phyloP scores from a whole-genome alignment of 192 early-diverging fungal genomes.

The Coemansia sp. region DNA sequence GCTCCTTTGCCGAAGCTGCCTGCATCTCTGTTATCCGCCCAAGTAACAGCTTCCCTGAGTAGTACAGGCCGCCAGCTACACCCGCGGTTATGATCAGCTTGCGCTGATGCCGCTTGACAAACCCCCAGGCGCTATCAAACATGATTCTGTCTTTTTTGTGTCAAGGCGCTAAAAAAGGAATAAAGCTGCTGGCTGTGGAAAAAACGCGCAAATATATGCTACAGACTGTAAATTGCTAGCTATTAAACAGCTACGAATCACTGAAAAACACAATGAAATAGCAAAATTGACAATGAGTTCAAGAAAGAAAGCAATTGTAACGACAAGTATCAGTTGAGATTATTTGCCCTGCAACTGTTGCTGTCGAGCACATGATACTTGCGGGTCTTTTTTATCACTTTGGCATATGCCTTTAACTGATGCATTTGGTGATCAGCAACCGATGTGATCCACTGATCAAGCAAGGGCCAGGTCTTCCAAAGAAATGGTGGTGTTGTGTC shows the following conservation, averaged over 20 bases:
- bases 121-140: conserved; percentile 59
- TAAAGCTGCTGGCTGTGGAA: neutral
- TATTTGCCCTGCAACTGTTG: too few species aligned
- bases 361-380: too few species aligned
- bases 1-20: conserved; percentile 64
- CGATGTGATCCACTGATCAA: neutral
- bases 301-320: too few species aligned
- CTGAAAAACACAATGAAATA: neutral
- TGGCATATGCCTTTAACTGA: neutral
- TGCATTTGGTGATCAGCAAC: neutral
- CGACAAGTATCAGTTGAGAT: too few species aligned
- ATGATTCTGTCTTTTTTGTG: conserved; percentile 15
- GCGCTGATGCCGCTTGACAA: conserved; percentile 68
- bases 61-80: conserved; percentile 71
- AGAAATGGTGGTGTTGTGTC: neutral
- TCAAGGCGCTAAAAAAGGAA: neutral
- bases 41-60: conserved; percentile 72
- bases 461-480: neutral
- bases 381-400: neutral
- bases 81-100: conserved; percentile 67
- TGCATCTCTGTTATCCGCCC: conserved; percentile 76
- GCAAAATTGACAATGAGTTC: too few species aligned
- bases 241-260: neutral
- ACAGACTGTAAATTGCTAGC: neutral
- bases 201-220: neutral